Conservation (phyloP, 1,139 yeast species). For the Blastobotrys elegans region DNA sequence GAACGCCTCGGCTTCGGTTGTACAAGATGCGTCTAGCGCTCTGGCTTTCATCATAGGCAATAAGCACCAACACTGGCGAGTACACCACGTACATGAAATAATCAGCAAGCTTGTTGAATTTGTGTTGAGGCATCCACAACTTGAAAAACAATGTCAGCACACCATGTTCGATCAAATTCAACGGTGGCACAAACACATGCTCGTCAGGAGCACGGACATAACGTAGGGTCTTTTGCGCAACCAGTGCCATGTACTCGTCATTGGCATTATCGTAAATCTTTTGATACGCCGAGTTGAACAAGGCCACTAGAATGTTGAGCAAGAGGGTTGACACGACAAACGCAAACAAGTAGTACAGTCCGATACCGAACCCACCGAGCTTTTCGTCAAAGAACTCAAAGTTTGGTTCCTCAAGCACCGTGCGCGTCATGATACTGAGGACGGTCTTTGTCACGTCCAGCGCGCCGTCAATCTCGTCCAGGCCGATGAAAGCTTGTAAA, state of each 20-base stretch:
- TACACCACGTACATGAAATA: conserved; percentile 60
- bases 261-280: conserved; percentile 77
- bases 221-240: conserved; percentile 77
- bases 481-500: conserved; percentile 79
- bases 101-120: conserved; percentile 29
- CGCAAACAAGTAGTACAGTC: conserved; percentile 70
- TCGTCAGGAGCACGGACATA: conserved; percentile 87
- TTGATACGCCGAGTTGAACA: conserved; percentile 79
- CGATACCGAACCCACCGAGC: conserved; percentile 79
- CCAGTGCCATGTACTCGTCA: conserved; percentile 78
- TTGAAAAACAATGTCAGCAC: conserved; percentile 40
- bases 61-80: conserved; percentile 58
- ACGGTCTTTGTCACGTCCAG: conserved; percentile 67
- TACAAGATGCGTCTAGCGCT: conserved; percentile 66
- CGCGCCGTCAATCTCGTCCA: conserved; percentile 83
- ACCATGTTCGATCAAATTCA: conserved; percentile 63
- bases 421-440: conserved; percentile 59
- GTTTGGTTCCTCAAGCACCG: conserved; percentile 68
- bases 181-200: conserved; percentile 80
- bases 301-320: conserved; percentile 76
- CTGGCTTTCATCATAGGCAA: conserved; percentile 58
- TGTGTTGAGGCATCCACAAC: conserved; percentile 36
- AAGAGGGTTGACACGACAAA: conserved; percentile 55
- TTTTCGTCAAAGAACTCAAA: conserved; percentile 64
- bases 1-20: conserved; percentile 58